A percentile compares a stretch with the other conserved stretches of the same genome.
Conservation (phyloP, 345 rosid genomes). For the Pugionium dolabratum region DNA sequence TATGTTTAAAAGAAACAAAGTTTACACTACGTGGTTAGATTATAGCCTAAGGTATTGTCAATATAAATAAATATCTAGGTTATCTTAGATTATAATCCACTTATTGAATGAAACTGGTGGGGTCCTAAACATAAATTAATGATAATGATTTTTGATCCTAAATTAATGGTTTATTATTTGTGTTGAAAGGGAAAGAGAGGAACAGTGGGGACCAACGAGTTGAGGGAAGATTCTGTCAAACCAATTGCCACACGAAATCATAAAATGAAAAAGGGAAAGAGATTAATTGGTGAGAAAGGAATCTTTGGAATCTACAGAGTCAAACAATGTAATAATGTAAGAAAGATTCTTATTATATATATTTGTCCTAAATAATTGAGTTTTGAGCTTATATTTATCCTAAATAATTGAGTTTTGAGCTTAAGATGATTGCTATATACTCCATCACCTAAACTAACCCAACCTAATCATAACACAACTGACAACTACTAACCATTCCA, state of each 20-base stretch:
- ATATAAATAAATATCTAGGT: conserved; percentile 16
- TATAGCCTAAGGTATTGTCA: conserved; percentile 19
- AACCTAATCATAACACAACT: conserved; percentile 22
- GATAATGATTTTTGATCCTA: conserved; percentile 21
- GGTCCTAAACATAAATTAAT: neutral
- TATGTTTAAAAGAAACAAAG: conserved; percentile 27
- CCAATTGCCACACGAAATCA: conserved; percentile 22
- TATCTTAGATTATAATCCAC: conserved; percentile 29
- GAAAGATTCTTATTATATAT: conserved; percentile 31
- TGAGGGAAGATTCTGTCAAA: conserved; percentile 40
- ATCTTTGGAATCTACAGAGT: conserved; percentile 45
- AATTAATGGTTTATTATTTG: conserved; percentile 8
- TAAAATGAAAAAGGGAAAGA: neutral
- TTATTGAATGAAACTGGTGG: conserved; percentile 25
- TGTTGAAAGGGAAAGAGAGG: conserved; percentile 15
- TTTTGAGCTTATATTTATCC: conserved; percentile 20
- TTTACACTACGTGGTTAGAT: conserved; percentile 24
- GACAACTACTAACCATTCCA: conserved; percentile 9
- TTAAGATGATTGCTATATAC: conserved; percentile 26
- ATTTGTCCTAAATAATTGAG: conserved; percentile 34
- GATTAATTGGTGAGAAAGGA: conserved; percentile 36
- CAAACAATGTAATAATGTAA: conserved; percentile 27
- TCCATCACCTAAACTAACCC: conserved; percentile 26
- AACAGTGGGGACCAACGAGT: conserved; percentile 29
- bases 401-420: conserved; percentile 37